Conservation (phyloP, 352 stramenopile species). For the Globisporangium cylindrosporum region DNA sequence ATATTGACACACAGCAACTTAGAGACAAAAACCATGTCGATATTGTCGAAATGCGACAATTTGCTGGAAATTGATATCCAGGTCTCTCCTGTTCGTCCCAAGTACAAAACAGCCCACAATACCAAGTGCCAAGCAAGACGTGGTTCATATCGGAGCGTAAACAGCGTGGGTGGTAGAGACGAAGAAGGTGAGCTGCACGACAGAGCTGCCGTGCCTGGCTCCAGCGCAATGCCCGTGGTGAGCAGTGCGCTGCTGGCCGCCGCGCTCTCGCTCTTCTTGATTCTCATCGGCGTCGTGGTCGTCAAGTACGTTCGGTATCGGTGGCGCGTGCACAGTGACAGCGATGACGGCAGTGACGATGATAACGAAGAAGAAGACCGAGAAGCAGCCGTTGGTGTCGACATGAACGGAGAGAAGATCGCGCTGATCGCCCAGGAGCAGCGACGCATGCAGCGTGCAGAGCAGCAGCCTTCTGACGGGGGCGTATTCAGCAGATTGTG, state of each 20-base stretch:
- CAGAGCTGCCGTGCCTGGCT: too few relatives aligned
- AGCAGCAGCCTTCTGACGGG: background rate
- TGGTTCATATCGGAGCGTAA: too few relatives aligned
- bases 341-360: conserved; percentile 28
- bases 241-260: conserved; percentile 3
- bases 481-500: background rate
- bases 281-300: conserved; percentile 4
- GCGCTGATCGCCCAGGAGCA: conserved; percentile 14
- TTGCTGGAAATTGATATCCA: too few relatives aligned
- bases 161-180: too few relatives aligned
- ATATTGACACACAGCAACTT: too few relatives aligned
- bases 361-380: conserved; percentile 11
- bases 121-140: too few relatives aligned
- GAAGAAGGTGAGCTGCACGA: too few relatives aligned
- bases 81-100: too few relatives aligned
- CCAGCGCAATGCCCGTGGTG: conserved; percentile 4
- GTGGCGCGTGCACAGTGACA: conserved; percentile 10
- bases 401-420: conserved; percentile 13
- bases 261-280: conserved; percentile 15
- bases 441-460: conserved; percentile 4
- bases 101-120: too few relatives aligned
- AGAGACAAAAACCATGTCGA: too few relatives aligned
- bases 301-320: conserved; percentile 11
- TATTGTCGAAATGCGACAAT: too few relatives aligned
- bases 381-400: background rate